A percentile compares a stretch with the other conserved stretches of the same genome.
Evolutionary conservation across 2,329 filamentous ascomycete genomes (phyloP).

Genomic region (Hypoxylon sp.): DNA sequence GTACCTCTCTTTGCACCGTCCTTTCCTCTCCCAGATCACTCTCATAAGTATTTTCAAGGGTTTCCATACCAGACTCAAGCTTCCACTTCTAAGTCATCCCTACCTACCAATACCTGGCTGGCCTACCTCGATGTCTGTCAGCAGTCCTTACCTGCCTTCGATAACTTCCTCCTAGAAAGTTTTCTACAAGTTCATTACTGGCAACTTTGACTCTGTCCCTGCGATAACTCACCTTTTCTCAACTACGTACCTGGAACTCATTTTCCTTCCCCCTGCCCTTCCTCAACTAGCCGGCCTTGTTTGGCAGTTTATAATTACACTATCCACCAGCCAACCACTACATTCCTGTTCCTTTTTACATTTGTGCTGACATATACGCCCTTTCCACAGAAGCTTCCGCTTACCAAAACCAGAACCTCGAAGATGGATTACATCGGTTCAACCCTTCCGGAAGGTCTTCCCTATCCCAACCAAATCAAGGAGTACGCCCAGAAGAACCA

Average conservation of each 20-base stretch:
- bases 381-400: background rate
- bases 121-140: background rate
- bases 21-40: background rate
- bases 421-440: slow-evolving; percentile 33
- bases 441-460: slow-evolving; percentile 12
- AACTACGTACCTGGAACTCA: background rate
- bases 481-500: background rate
- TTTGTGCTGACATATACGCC: background rate
- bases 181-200: background rate
- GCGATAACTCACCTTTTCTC: background rate
- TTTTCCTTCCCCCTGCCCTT: background rate
- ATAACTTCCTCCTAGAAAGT: background rate
- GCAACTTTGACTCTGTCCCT: background rate
- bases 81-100: background rate
- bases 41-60: background rate
- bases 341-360: background rate
- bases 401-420: background rate
- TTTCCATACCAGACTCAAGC: background rate
- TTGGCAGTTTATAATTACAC: background rate
- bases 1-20: background rate
- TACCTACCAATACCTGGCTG: background rate
- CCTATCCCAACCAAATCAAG: slow-evolving; percentile 21
- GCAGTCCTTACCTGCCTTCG: background rate
- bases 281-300: background rate
- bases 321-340: background rate